Conservation (phyloP, 2,329 filamentous ascomycete species). For the Fusarium secorum region DNA sequence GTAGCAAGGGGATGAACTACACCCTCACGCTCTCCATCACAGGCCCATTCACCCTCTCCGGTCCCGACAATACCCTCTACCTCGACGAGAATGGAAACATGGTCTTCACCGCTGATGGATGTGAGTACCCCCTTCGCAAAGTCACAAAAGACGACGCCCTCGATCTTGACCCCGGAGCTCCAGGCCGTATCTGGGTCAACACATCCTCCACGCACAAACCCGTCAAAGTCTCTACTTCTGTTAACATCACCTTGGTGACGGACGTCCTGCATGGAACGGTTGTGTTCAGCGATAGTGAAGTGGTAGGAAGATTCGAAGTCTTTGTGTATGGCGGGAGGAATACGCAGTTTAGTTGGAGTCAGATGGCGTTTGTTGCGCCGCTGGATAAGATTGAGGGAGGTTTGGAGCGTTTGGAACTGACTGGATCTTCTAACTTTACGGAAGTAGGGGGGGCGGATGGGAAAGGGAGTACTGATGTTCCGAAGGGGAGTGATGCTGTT, state of each 20-base stretch:
- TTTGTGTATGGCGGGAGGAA: conserved; percentile 21
- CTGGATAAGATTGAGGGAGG: background rate
- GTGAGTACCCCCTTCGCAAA: conserved; percentile 13
- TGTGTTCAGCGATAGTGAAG: background rate
- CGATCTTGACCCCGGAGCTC: conserved; percentile 1
- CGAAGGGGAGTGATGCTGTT: background rate
- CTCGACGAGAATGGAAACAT: background rate
- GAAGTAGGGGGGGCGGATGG: rapidly evolving
- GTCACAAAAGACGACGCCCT: background rate
- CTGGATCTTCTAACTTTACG: background rate
- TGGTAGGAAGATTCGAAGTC: conserved; percentile 9
- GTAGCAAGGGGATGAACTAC: conserved; percentile 22
- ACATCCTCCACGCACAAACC: conserved; percentile 9
- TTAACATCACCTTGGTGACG: background rate
- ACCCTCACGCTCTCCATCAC: background rate
- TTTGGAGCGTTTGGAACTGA: background rate
- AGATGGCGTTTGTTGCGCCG: conserved; percentile 21
- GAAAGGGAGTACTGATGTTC: background rate
- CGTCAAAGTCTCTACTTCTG: background rate
- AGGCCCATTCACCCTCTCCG: background rate
- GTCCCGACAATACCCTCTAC: background rate
- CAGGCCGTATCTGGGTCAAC: conserved; percentile 18
- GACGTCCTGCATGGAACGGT: conserved; percentile 7
- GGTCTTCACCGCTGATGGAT: background rate
- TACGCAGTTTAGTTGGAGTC: conserved; percentile 21